Conservation (phyloP, 2,329 filamentous ascomycete species). For the Talaromyces sp. region DNA sequence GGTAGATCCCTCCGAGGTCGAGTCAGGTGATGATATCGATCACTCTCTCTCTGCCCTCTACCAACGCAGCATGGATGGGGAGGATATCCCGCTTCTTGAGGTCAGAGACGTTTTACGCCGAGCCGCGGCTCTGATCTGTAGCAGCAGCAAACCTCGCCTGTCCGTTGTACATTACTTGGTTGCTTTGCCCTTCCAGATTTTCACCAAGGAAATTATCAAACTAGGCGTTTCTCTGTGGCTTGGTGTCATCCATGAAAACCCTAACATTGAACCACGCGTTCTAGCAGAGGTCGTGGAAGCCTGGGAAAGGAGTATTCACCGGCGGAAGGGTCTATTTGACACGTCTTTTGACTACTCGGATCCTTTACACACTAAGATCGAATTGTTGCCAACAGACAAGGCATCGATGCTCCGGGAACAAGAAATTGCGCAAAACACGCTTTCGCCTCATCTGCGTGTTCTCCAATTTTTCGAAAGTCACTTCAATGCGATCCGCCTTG, state of each 20-base stretch:
- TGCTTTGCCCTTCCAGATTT: constrained; percentile 86
- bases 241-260: constrained; percentile 95
- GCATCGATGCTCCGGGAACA: constrained; percentile 73
- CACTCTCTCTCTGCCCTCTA: constrained; percentile 72
- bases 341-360: constrained; percentile 69
- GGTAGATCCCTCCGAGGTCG: constrained; percentile 11
- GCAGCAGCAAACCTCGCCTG: constrained; percentile 72
- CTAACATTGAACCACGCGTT: constrained; percentile 81
- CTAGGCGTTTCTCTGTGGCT: constrained; percentile 95
- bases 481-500: constrained; percentile 88
- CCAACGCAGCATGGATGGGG: constrained; percentile 68
- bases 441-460: constrained; percentile 83
- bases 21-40: constrained; percentile 51
- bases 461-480: constrained; percentile 91
- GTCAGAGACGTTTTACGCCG: constrained; percentile 79
- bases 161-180: constrained; percentile 86
- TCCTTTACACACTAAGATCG: constrained; percentile 86
- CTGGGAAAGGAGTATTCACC: constrained; percentile 83
- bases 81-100: constrained; percentile 71
- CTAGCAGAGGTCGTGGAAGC: constrained; percentile 84
- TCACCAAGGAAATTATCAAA: constrained; percentile 94
- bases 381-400: constrained; percentile 90
- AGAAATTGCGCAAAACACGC: constrained; percentile 76
- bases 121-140: constrained; percentile 84
- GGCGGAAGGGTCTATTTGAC: constrained; percentile 79